Evolutionary conservation across 345 rosid genomes (phyloP), one percentile per base, ranked within the genome.

Genomic region (Syzygium jambos): DNA sequence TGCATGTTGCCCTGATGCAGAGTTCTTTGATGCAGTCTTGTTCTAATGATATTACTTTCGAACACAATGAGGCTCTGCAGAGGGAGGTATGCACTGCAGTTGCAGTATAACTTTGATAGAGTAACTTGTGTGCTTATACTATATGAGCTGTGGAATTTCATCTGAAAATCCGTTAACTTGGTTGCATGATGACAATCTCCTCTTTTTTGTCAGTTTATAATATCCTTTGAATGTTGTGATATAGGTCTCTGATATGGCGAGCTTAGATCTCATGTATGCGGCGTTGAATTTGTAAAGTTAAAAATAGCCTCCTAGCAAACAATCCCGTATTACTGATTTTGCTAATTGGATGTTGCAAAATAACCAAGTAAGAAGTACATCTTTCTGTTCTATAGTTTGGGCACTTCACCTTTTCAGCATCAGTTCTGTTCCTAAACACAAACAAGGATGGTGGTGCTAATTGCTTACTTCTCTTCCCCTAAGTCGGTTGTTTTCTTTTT

Each of bases 171-270:
- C 5, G 0, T 63, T 0, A 6, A 29, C 3, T 12, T 14, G 11
- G 11, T 3, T 63, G 41, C 41, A 30, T 15, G 78, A 65, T 7
- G 77, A 63, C 77, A 15, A 7, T 15, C n/a, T 29, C 41, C 78
- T 65, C 78, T 7, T 14, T 65, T 63, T 4, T 34, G 38, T 63
- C 3, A 14, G 41, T 22, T 55, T 3, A 22, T 56, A 9, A 56
- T 56, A 17, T 56, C 25, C 23, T 61, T n/a, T 3, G 30, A 59
- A 59, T 27, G 8, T 59, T 27, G 17, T n/a, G 17, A 13, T 61
- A 61, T n/a, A 13, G 17, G 9, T 61, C n/a, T 6, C 1, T 61
- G 1, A 14, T 61, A 59, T 0, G 2, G 13, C 0, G 1, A n/a
- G 19, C 73, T 13, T n/a, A n/a, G 16, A 13, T 25, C 17, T 61